A percentile compares a stretch with the other conserved stretches of the same genome.
Evolutionary conservation across 371 early-diverging fungal genomes (phyloP).

Genomic region (Chytridiales sp.): DNA sequence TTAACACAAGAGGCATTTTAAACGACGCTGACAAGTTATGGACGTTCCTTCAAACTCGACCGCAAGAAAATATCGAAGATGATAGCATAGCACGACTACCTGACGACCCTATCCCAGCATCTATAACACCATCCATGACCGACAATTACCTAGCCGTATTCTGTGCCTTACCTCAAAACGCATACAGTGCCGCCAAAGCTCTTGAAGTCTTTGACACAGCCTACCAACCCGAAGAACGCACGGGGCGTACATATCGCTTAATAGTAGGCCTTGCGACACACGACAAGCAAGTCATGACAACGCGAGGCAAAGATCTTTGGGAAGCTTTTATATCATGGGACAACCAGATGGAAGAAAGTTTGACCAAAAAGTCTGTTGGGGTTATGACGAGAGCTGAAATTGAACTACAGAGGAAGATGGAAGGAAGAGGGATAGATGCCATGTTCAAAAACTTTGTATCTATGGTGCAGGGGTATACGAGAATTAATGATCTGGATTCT

Average conservation of each 20-base stretch:
- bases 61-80: too few relatives aligned
- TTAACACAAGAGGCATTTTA: background rate
- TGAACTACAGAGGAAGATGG: conserved; percentile 26
- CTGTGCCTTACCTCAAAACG: conserved; percentile 19
- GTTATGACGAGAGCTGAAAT: conserved; percentile 25
- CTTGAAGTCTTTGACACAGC: conserved; percentile 20
- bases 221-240: conserved; percentile 12
- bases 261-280: conserved; percentile 22
- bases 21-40: background rate
- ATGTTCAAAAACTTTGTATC: conserved; percentile 25
- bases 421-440: conserved; percentile 24
- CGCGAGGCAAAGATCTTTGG: conserved; percentile 32
- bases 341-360: conserved; percentile 20
- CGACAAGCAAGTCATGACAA: conserved; percentile 23
- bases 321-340: conserved; percentile 36
- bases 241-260: conserved; percentile 25
- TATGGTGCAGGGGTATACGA: conserved; percentile 33
- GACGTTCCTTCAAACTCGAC: too few relatives aligned
- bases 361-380: conserved; percentile 14
- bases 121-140: too few relatives aligned
- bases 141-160: conserved; percentile 29
- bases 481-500: conserved; percentile 17
- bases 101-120: too few relatives aligned
- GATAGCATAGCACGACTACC: too few relatives aligned
- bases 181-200: conserved; percentile 13